These are phyloP conservation scores for Candida tropicalis DNA, from an alignment of 1,139 yeast species.

Conservation along the genomic window DNA sequence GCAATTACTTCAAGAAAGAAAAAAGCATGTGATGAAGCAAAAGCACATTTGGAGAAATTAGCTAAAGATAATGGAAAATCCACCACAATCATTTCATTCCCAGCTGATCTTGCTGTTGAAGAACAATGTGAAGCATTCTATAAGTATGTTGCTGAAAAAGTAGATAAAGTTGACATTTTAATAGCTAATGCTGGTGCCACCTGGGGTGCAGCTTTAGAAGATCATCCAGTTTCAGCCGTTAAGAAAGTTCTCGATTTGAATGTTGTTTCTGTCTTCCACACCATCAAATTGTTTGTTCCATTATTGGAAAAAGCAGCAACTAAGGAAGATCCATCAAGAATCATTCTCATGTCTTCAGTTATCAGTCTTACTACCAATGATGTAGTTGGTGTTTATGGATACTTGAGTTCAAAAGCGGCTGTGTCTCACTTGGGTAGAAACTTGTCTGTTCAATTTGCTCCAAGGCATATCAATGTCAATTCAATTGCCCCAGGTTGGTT, in stretches of 20 bases:
- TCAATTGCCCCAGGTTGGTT: conserved; percentile 78
- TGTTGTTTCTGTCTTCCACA: conserved; percentile 69
- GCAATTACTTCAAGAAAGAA: conserved; percentile 70
- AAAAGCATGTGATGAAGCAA: conserved; percentile 65
- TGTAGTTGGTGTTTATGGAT: conserved; percentile 62
- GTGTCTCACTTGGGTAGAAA: conserved; percentile 69
- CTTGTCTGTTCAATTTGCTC: conserved; percentile 66
- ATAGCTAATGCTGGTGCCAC: conserved; percentile 82
- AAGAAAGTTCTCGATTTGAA: conserved; percentile 68
- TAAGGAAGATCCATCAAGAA: conserved; percentile 62
- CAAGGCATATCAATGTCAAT: conserved; percentile 67
- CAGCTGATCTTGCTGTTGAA: conserved; percentile 62
- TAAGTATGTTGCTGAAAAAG: conserved; percentile 42
- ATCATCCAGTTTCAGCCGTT: conserved; percentile 64
- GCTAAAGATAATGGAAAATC: conserved; percentile 43
- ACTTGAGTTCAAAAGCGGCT: conserved; percentile 77
- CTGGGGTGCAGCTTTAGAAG: conserved; percentile 71
- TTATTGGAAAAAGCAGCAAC: conserved; percentile 58
- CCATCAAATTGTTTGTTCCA: conserved; percentile 65
- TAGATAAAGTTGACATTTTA: conserved; percentile 58
- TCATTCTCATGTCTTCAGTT: conserved; percentile 69
- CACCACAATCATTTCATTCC: conserved; percentile 53
- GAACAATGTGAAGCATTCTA: conserved; percentile 52
- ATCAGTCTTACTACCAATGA: conserved; percentile 52
- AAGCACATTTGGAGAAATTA: conserved; percentile 48